phyloP scores from a whole-genome alignment of 1,139 yeast genomes.

The Suhomyces guaymorum region DNA sequence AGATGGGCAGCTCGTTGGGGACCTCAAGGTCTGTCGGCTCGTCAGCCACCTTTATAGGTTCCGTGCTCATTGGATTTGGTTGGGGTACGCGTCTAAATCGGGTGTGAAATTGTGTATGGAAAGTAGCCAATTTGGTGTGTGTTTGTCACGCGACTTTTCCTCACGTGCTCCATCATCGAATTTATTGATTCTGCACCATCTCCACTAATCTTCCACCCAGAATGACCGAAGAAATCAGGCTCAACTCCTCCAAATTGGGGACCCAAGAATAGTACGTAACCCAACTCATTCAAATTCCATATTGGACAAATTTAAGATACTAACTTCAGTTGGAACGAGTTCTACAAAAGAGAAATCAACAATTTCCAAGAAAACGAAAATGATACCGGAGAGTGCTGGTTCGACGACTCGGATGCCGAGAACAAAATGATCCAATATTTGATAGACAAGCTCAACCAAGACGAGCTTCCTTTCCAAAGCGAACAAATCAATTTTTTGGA shows the following conservation, averaged over 20 bases:
- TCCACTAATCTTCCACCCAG: neutral
- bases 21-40: neutral
- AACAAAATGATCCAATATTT: slow-evolving; percentile 72
- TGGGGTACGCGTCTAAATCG: slow-evolving; percentile 2
- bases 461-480: slow-evolving; percentile 24
- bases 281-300: neutral
- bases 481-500: slow-evolving; percentile 57
- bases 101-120: too few species aligned
- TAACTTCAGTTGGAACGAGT: slow-evolving; percentile 82
- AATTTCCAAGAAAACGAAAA: slow-evolving; percentile 72
- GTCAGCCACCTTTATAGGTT: slow-evolving; percentile 2
- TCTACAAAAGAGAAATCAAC: slow-evolving; percentile 68
- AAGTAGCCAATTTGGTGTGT: neutral
- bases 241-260: slow-evolving; percentile 74
- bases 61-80: slow-evolving; percentile 1
- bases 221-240: slow-evolving; percentile 53
- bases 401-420: slow-evolving; percentile 90
- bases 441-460: slow-evolving; percentile 29
- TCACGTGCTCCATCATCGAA: neutral
- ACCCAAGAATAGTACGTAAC: slow-evolving; percentile 62
- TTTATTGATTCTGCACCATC: too few species aligned
- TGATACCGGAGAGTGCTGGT: slow-evolving; percentile 97
- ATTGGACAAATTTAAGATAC: too few species aligned
- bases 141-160: neutral
- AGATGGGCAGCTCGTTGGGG: slow-evolving; percentile 20